phyloP scores from a whole-genome alignment of 2,329 filamentous ascomycete genomes.

The Nigrospora osmanthi region DNA sequence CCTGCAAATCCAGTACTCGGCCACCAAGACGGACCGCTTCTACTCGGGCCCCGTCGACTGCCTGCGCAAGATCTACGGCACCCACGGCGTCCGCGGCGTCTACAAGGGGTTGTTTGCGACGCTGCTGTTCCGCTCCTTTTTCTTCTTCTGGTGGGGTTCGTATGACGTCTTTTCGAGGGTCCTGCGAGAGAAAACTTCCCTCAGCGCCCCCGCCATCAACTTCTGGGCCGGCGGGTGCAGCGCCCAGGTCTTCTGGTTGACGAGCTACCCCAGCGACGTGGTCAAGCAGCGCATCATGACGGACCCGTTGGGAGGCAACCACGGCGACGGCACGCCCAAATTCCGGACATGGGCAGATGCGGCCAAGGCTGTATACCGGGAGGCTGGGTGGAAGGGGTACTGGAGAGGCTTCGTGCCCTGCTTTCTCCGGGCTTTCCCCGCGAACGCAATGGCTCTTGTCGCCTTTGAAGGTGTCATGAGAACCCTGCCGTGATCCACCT shows the following conservation, averaged over 20 bases:
- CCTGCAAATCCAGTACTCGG: constrained; percentile 88
- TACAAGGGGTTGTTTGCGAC: constrained; percentile 85
- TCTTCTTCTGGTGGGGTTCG: constrained; percentile 97
- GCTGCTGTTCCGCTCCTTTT: constrained; percentile 81
- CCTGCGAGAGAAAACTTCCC: constrained; percentile 56
- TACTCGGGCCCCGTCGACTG: constrained; percentile 89
- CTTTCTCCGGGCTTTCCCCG: constrained; percentile 88
- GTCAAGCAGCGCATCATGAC: constrained; percentile 98
- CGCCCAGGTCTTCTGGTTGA: constrained; percentile 92
- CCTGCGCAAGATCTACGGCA: constrained; percentile 56
- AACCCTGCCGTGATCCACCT: constrained; percentile 33
- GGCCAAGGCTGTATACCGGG: constrained; percentile 65
- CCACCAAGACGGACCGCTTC: constrained; percentile 65
- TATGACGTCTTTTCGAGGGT: constrained; percentile 77
- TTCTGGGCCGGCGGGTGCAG: constrained; percentile 95
- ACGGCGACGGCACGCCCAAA: constrained; percentile 58
- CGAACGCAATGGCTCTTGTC: constrained; percentile 88
- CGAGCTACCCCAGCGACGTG: constrained; percentile 84
- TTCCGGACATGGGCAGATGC: constrained; percentile 77
- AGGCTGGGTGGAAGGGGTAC: constrained; percentile 72
- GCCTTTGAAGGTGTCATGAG: constrained; percentile 93
- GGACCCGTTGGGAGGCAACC: constrained; percentile 67
- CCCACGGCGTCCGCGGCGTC: constrained; percentile 70
- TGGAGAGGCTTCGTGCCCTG: constrained; percentile 93
- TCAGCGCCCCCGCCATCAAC: constrained; percentile 77